Evolutionary conservation across 2,329 filamentous ascomycete species (phyloP).

Genomic region (Calcarisporium arbuscula): DNA sequence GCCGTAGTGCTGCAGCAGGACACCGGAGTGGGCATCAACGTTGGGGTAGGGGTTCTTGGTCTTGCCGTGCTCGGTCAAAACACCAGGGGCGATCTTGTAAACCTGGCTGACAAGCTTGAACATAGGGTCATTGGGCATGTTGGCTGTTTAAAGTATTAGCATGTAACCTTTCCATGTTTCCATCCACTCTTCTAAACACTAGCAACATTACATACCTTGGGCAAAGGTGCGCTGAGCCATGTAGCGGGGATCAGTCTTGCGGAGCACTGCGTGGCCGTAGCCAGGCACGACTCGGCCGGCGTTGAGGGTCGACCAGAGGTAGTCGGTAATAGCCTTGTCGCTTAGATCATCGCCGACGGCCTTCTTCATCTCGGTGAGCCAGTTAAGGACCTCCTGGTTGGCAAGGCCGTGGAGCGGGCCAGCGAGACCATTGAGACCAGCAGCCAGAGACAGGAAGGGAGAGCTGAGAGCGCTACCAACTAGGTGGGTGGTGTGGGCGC

Average conservation of each 20-base stretch:
- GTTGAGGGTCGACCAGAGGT: slow-evolving; percentile 98
- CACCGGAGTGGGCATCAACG: slow-evolving; percentile 97
- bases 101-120: slow-evolving; percentile 99
- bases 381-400: slow-evolving; percentile 99
- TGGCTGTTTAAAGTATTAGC: slow-evolving; percentile 43
- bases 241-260: slow-evolving; percentile 99
- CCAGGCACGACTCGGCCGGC: slow-evolving; percentile 91
- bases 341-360: slow-evolving; percentile 86
- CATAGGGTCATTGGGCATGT: slow-evolving; percentile 96
- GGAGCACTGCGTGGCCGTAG: slow-evolving; percentile 97
- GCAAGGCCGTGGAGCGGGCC: slow-evolving; percentile 97
- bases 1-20: slow-evolving; percentile 99
- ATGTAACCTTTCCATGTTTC: background rate
- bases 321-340: slow-evolving; percentile 95
- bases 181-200: too few relatives aligned
- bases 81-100: slow-evolving; percentile 98
- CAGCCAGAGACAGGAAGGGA: slow-evolving; percentile 91
- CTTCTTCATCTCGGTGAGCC: slow-evolving; percentile 99
- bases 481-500: slow-evolving; percentile 96
- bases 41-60: slow-evolving; percentile 99
- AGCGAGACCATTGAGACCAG: slow-evolving; percentile 95
- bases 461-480: slow-evolving; percentile 96
- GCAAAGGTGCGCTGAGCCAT: slow-evolving; percentile 97
- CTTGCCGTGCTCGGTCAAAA: slow-evolving; percentile 99
- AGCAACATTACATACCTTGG: slow-evolving; percentile 39